phyloP scores from a whole-genome alignment of 352 stramenopile genomes.

The Phytophthora citricola region DNA sequence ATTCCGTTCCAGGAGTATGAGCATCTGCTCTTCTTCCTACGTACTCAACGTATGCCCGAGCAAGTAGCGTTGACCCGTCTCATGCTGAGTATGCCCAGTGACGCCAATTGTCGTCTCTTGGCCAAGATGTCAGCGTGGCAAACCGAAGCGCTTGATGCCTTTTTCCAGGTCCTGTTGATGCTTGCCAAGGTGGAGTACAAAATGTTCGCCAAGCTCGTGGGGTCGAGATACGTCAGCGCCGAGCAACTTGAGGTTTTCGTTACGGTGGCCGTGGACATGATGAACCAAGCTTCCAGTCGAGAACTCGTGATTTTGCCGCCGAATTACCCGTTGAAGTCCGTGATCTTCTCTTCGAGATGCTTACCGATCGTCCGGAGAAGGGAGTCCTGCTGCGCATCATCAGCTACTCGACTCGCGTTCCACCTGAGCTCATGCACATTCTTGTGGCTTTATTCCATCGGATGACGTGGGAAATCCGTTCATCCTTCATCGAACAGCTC shows the following conservation, averaged over 20 bases:
- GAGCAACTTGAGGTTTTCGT: conserved; percentile 53
- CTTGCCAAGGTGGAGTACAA: conserved; percentile 70
- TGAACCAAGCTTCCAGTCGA: conserved; percentile 75
- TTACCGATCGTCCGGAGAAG: conserved; percentile 47
- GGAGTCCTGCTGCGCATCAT: conserved; percentile 69
- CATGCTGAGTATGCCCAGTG: conserved; percentile 59
- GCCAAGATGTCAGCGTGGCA: conserved; percentile 46
- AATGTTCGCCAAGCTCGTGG: conserved; percentile 58
- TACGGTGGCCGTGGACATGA: conserved; percentile 62
- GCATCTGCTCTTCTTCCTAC: conserved; percentile 52
- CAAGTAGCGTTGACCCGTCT: conserved; percentile 66
- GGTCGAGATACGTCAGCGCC: conserved; percentile 50
- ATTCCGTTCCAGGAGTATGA: conserved; percentile 46
- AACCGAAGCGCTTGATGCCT: conserved; percentile 57
- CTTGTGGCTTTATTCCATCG: conserved; percentile 55
- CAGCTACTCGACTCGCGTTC: conserved; percentile 50
- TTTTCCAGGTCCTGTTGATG: conserved; percentile 72
- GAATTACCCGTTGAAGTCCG: conserved; percentile 49
- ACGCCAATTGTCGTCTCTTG: conserved; percentile 57
- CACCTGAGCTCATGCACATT: conserved; percentile 46
- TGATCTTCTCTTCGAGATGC: conserved; percentile 62
- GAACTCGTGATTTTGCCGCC: conserved; percentile 63
- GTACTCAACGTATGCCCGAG: conserved; percentile 60
- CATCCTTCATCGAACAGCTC: conserved; percentile 68
- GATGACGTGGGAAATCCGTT: conserved; percentile 62